Evolutionary conservation across 1,284 basidiomycete genomes (phyloP), one percentile per base, ranked within the genome.

Genomic region (Fereydounia khargensis): DNA sequence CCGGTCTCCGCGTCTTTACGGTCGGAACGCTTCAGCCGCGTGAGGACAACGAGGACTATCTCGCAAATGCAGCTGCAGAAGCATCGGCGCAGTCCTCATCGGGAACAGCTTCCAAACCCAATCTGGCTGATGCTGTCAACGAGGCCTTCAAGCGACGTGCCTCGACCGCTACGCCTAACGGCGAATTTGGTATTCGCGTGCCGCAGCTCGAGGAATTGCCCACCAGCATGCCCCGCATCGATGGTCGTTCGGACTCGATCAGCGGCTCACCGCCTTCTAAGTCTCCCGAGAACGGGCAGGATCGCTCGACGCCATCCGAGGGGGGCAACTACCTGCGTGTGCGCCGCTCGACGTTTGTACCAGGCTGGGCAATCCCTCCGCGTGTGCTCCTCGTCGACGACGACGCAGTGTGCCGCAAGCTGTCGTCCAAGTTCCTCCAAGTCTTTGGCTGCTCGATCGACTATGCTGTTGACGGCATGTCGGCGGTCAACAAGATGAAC

Each of bases 401-500:
- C 76, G 92, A 97, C 72, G 87, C 87, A 13, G 89, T 96, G 19
- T 91, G 86, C 73, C 79, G 92, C 42, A 86, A 86, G 68, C 78
- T 97, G 47, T 87, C 87, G 58, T 88, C 85, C 80, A 95, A 94
- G 79, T 95, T 96, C 76, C 77, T 97, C 73, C 87, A 95, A 78
- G 87, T 96, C 37, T 94, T 94, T 77, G 92, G 92, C 38, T 96
- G 91, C 75, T 85, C 86, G 60, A 92, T 89, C 62, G 91, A 97
- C 69, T 88, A 94, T 28, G 92, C 91, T 1, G 89, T 91, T 28
- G 80, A 97, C 77, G 92, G 91, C 0, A 84, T 91, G n/a, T 85
- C 85, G 10, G 92, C 92, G 0, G 89, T 97, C 45, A 87, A 88
- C 72, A 92, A 89, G 82, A 95, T 96, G 89, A 94, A 92, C 77